These are phyloP conservation scores for Venturia pyrina DNA, from an alignment of 2,329 filamentous ascomycete species.

Conservation along the genomic window DNA sequence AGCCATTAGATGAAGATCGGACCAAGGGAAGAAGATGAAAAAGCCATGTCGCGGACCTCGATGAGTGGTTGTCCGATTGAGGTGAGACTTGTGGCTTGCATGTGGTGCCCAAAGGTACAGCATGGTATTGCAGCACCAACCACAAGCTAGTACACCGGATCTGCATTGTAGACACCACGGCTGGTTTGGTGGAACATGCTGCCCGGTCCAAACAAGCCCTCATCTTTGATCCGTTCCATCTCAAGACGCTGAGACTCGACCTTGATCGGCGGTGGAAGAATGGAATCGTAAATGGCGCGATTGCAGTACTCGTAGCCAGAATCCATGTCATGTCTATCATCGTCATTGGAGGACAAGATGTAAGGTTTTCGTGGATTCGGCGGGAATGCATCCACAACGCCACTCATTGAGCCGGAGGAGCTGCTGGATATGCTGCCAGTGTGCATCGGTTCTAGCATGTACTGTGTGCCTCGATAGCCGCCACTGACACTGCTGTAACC, in stretches of 20 bases:
- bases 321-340: background rate
- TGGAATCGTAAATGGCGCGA: constrained; percentile 31
- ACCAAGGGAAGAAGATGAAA: background rate
- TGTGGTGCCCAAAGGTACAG: background rate
- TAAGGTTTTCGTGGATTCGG: background rate
- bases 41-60: background rate
- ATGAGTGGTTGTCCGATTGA: background rate
- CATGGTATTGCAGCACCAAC: background rate
- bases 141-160: background rate
- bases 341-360: background rate
- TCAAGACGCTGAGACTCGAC: constrained; percentile 17
- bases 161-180: constrained; percentile 7
- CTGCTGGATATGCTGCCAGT: constrained; percentile 34
- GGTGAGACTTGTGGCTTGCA: background rate
- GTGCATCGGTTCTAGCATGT: constrained; percentile 30
- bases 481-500: constrained; percentile 17
- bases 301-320: constrained; percentile 30
- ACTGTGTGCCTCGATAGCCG: constrained; percentile 23
- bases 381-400: constrained; percentile 24
- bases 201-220: constrained; percentile 1
- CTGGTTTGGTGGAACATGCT: constrained; percentile 2
- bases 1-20: background rate
- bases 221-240: constrained; percentile 1
- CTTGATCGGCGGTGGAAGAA: constrained; percentile 22
- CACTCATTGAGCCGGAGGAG: constrained; percentile 32